Percentiles rank a stretch among this genome's conserved stretches.
phyloP scores from a whole-genome alignment of 176 grass and related monocot species.

The Elymus sibiricus region DNA sequence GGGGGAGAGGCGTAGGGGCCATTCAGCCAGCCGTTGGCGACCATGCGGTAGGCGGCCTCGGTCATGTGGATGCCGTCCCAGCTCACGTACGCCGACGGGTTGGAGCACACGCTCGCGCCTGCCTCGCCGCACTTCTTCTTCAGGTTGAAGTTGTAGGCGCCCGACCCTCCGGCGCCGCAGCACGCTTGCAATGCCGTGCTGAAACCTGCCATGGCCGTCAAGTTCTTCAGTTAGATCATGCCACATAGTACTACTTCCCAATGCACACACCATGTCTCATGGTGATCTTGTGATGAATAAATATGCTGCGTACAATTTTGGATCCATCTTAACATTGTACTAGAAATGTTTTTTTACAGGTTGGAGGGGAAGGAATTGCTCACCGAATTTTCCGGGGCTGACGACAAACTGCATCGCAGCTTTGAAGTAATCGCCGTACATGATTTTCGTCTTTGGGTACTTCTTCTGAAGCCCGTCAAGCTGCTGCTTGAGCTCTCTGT shows the following conservation, averaged over 20 bases:
- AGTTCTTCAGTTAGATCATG: background rate
- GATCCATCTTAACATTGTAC: background rate
- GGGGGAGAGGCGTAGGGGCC: constrained; percentile 80
- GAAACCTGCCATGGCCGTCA: constrained; percentile 47
- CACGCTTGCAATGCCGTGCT: constrained; percentile 61
- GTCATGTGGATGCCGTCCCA: constrained; percentile 99
- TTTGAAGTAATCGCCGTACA: constrained; percentile 86
- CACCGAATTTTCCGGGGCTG: constrained; percentile 67
- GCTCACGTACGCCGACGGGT: constrained; percentile 66
- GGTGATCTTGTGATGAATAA: too few species aligned
- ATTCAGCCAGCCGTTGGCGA: constrained; percentile 74
- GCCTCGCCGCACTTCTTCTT: constrained; percentile 76
- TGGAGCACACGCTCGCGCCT: constrained; percentile 54
- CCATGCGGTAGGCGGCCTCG: constrained; percentile 66
- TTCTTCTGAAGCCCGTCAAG: constrained; percentile 63
- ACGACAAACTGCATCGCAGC: constrained; percentile 64
- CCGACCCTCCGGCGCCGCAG: constrained; percentile 68
- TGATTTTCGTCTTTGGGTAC: constrained; percentile 69
- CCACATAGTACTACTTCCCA: background rate
- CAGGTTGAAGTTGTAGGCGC: constrained; percentile 89
- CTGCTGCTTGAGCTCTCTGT: constrained; percentile 61
- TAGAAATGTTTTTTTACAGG: background rate
- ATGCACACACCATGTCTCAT: background rate
- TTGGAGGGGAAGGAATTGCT: constrained; percentile 8
- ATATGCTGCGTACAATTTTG: background rate